Evolutionary conservation across 2,329 filamentous ascomycete species (phyloP).

Genomic region (Neofusicoccum cordaticola): DNA sequence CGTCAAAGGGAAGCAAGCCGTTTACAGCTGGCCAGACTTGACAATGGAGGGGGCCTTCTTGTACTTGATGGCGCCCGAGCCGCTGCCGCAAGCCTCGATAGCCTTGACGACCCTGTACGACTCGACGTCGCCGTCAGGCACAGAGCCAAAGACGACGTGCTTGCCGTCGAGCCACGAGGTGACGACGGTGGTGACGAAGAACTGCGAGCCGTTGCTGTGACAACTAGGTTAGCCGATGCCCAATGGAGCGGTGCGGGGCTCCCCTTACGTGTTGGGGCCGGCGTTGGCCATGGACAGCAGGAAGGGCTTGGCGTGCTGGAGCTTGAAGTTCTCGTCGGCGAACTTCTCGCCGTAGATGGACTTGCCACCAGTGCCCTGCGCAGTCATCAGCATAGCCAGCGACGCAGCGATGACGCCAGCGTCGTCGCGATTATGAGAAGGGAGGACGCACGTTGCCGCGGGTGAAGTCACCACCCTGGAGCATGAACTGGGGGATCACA

Average conservation of each 20-base stretch:
- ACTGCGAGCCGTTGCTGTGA: slow-evolving; percentile 66
- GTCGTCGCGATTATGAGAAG: not conserved
- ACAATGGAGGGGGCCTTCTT: slow-evolving; percentile 55
- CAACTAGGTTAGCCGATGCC: slow-evolving; percentile 21
- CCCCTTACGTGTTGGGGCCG: slow-evolving; percentile 78
- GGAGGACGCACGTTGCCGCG: slow-evolving; percentile 71
- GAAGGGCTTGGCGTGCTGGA: slow-evolving; percentile 71
- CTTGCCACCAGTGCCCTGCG: slow-evolving; percentile 81
- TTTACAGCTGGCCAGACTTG: slow-evolving; percentile 42
- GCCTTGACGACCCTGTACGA: slow-evolving; percentile 56
- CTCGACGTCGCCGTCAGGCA: slow-evolving; percentile 52
- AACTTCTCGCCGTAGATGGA: slow-evolving; percentile 97
- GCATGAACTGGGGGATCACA: slow-evolving; percentile 91
- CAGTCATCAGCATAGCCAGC: slow-evolving; percentile 22
- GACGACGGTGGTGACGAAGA: slow-evolving; percentile 69
- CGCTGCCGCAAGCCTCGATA: slow-evolving; percentile 59
- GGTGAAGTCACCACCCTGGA: slow-evolving; percentile 95
- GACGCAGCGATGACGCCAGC: slow-evolving; percentile 1
- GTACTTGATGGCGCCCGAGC: slow-evolving; percentile 52
- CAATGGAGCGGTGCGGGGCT: not conserved
- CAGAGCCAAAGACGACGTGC: slow-evolving; percentile 83
- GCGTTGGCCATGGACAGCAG: slow-evolving; percentile 95
- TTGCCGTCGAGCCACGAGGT: slow-evolving; percentile 71
- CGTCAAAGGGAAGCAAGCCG: slow-evolving; percentile 1
- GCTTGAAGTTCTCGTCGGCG: slow-evolving; percentile 83